Evolutionary conservation across 768 basidiomycete species (phyloP), one percentile per base, ranked within the genome.

Genomic region (Aureoboletus auriporus): DNA sequence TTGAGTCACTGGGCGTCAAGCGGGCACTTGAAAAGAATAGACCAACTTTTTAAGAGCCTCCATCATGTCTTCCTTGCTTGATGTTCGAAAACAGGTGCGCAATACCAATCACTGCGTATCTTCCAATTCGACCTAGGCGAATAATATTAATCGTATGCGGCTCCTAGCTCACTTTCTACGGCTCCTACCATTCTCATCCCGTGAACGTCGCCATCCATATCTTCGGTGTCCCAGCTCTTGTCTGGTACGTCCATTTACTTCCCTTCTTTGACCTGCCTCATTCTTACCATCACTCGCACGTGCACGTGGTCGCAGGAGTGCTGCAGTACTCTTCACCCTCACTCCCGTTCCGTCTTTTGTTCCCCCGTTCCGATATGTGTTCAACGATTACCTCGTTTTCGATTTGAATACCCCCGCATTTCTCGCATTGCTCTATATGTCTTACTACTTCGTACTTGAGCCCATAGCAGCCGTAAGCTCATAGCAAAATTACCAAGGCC

Each of bases 161-260:
- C 33, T 50, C 51, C 44, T 52, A 96, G 92, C 77, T 97, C 61
- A 75, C 84, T 23, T 95, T 95, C 75, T 97, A 97, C 65, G 92
- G 91, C 16, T 85, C 92, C 43, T 96, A 96, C 69, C 93, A 96
- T 67, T 74, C 82, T 13, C 85, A 95, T 65, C 80, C 80, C 26
- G 69, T 82, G 53, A 98, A 98, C 65, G 70, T 97, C 55, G 67
- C 77, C 46, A 90, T 97, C 53, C 95, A 98, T 67, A 73, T 93
- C 57, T 60, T 89, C 51, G 92, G 83, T 55, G 92, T 95, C 11
- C 93, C 93, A 7, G 61, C 86, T 50, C 75, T 96, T 52, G 63
- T 91, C 47, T 97, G 92, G 93, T 88, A 51, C 39, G 73, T 47
- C 45, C 3, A 11, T 31, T 40, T 42, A 42, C 39, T 55, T 49